phyloP scores from a whole-genome alignment of 2,329 filamentous ascomycete genomes.

The Clarireedia hainanense region DNA sequence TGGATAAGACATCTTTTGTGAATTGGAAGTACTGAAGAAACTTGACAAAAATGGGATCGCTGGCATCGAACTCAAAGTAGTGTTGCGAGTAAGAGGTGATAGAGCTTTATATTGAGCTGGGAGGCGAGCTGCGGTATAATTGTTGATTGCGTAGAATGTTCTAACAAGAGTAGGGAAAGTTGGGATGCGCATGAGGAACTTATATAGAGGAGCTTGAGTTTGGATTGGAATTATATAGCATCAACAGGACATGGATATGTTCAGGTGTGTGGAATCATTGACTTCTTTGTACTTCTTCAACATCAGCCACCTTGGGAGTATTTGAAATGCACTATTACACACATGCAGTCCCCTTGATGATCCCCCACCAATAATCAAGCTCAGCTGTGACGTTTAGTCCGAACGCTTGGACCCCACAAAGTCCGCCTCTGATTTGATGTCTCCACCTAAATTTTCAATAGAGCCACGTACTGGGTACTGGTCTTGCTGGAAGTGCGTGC shows the following conservation, averaged over 20 bases:
- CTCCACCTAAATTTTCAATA: not conserved
- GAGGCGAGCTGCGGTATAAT: constrained; percentile 29
- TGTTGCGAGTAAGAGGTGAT: constrained; percentile 31
- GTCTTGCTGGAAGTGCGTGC: not conserved
- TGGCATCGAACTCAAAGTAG: constrained; percentile 57
- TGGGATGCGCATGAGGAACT: constrained; percentile 42
- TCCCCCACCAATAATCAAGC: not conserved
- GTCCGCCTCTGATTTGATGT: not conserved
- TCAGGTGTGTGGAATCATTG: not conserved
- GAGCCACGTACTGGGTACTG: not conserved
- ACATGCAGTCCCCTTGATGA: not conserved
- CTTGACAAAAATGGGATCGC: constrained; percentile 70
- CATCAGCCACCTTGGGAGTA: not conserved
- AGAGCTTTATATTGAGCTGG: constrained; percentile 25
- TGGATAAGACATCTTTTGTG: constrained; percentile 63
- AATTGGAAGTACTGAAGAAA: constrained; percentile 56
- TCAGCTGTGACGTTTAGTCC: not conserved
- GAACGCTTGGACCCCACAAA: not conserved
- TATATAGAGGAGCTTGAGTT: constrained; percentile 14
- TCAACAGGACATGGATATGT: not conserved
- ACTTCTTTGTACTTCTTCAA: not conserved
- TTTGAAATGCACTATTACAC: not conserved
- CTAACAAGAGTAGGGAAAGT: constrained; percentile 38
- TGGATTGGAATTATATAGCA: not conserved
- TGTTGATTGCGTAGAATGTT: constrained; percentile 40